Percentiles rank a stretch among this genome's conserved stretches.
These are phyloP conservation scores for Cladophialophora exuberans DNA, from an alignment of 2,329 filamentous ascomycete species.

Conservation along the genomic window DNA sequence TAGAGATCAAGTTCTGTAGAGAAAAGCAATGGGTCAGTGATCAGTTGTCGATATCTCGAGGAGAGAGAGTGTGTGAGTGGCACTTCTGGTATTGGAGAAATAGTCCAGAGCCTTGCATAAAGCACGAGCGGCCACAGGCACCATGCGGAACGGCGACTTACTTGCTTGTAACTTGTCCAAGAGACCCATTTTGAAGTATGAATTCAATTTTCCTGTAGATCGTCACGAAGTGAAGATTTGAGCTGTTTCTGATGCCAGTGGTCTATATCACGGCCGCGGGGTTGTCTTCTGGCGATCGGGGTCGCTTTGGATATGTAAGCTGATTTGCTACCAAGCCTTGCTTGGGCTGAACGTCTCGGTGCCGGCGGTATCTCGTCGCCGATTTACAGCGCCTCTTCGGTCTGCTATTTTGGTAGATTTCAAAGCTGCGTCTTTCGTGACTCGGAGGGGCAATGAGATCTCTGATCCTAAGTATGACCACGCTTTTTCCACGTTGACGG, in stretches of 20 bases:
- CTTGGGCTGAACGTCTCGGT: neutral
- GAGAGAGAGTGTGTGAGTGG: neutral
- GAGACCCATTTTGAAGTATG: conserved; percentile 48
- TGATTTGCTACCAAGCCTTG: neutral
- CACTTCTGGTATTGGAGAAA: neutral
- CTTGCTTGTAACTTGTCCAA: conserved; percentile 56
- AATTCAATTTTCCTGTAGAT: neutral
- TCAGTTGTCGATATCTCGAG: neutral
- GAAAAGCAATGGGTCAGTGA: neutral
- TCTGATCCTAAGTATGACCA: neutral
- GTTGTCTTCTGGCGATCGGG: too few species aligned
- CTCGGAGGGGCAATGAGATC: too few species aligned
- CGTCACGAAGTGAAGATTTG: neutral
- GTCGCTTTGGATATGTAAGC: conserved; percentile 15
- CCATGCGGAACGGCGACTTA: conserved; percentile 38
- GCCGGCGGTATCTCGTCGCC: too few species aligned
- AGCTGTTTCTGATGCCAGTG: neutral
- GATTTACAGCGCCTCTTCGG: too few species aligned
- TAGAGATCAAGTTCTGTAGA: conserved; percentile 77
- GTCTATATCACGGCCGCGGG: too few species aligned
- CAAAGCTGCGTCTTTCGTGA: neutral
- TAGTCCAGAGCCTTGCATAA: neutral
- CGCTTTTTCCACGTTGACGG: neutral
- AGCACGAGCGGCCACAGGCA: neutral
- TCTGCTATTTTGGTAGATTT: neutral